Percentiles rank a stretch among this genome's conserved stretches.
phyloP scores from a whole-genome alignment of 495 filamentous ascomycete genomes.

The Rusavskia elegans region DNA sequence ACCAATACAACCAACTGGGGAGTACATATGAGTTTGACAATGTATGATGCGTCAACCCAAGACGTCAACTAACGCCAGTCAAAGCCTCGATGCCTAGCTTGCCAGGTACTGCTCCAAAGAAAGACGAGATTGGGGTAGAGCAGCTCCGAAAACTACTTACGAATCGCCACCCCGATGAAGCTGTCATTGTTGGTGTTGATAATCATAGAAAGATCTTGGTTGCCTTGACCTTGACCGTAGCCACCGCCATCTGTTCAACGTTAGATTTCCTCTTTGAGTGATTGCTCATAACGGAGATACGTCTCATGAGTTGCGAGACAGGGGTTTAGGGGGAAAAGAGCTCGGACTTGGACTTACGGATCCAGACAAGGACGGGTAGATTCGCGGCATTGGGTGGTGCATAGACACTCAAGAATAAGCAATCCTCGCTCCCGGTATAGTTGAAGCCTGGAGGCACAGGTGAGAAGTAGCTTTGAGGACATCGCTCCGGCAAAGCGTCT shows the following conservation, averaged over 20 bases:
- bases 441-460: conserved; percentile 19
- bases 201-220: conserved; percentile 6
- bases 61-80: too few species aligned
- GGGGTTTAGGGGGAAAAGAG: too few species aligned
- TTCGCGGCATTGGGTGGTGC: conserved; percentile 21
- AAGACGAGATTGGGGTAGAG: not conserved
- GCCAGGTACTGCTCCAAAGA: conserved; percentile 5
- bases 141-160: conserved; percentile 40
- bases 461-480: conserved; percentile 1
- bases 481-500: conserved; percentile 2
- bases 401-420: conserved; percentile 43
- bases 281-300: too few species aligned
- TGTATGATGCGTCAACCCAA: too few species aligned
- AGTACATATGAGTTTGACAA: too few species aligned
- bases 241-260: conserved; percentile 48
- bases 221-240: conserved; percentile 19
- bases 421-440: conserved; percentile 45
- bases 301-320: too few species aligned
- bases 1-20: too few species aligned
- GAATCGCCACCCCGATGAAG: conserved; percentile 21
- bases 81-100: too few species aligned
- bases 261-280: too few species aligned
- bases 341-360: too few species aligned
- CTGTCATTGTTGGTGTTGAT: conserved; percentile 7
- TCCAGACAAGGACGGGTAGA: conserved; percentile 41